Evolutionary conservation across 345 rosid genomes (phyloP).

Genomic region (Pseudoturritis turrita): DNA sequence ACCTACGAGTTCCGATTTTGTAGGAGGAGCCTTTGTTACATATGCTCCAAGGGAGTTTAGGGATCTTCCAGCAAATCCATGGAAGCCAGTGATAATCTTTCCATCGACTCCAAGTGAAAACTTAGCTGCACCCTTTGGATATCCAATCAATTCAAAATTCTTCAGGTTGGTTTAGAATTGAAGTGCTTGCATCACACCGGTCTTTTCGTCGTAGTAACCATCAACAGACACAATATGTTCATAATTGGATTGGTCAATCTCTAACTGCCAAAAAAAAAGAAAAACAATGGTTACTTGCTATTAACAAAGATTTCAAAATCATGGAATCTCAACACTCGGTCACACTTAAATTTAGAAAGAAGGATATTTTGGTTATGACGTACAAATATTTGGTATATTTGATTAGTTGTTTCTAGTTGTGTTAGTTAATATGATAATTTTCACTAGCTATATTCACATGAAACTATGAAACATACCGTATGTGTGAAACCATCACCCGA

Average conservation of each 20-base stretch:
- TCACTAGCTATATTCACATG: neutral
- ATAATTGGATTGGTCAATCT: conserved; percentile 1
- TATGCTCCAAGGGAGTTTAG: conserved; percentile 22
- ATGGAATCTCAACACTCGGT: neutral
- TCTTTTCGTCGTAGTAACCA: conserved; percentile 7
- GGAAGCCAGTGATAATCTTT: conserved; percentile 18
- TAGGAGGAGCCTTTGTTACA: neutral
- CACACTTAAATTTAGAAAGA: neutral
- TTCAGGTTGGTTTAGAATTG: conserved; percentile 9
- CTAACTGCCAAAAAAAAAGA: conserved; percentile 1
- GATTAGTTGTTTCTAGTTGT: neutral
- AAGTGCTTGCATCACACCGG: conserved; percentile 27
- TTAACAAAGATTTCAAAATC: neutral
- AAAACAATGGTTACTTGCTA: neutral
- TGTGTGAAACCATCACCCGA: conserved; percentile 5
- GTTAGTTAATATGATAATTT: neutral
- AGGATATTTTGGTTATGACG: neutral
- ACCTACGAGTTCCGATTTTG: conserved; percentile 15
- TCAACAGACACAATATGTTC: conserved; percentile 16
- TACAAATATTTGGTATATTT: neutral
- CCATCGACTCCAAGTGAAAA: conserved; percentile 6
- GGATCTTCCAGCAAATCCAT: conserved; percentile 11
- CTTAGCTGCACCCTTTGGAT: conserved; percentile 4
- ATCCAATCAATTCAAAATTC: conserved; percentile 15
- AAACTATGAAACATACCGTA: neutral